Percentiles rank a stretch among this genome's conserved stretches.
These are phyloP conservation scores for Eimeria falciformis DNA, from an alignment of 169 alveolate species.

Conservation along the genomic window DNA sequence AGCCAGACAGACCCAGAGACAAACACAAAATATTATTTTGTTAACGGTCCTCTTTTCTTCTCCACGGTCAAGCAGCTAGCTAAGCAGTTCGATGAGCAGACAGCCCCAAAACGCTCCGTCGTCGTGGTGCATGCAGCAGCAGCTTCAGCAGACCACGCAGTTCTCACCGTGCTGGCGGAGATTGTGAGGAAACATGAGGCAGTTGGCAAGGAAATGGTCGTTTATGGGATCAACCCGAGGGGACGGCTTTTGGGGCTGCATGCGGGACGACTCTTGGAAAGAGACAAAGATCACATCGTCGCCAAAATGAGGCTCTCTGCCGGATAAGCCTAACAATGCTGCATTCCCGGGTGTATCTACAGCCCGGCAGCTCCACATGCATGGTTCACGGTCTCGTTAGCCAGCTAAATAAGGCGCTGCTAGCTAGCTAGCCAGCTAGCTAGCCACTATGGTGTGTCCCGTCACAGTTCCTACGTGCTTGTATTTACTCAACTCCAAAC, in stretches of 20 bases:
- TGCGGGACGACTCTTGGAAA: not conserved
- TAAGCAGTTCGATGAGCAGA: not conserved
- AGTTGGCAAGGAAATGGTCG: not conserved
- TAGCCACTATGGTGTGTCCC: too few species aligned
- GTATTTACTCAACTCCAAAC: too few species aligned
- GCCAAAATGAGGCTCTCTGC: too few species aligned
- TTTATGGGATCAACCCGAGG: not conserved
- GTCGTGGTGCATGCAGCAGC: constrained; percentile 39
- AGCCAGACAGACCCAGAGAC: not conserved
- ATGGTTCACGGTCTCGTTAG: too few species aligned
- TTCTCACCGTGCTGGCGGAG: not conserved
- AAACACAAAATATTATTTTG: constrained; percentile 16
- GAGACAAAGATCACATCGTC: not conserved
- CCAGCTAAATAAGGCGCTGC: too few species aligned
- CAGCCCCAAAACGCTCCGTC: constrained; percentile 2
- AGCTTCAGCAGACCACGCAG: constrained; percentile 3
- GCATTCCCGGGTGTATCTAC: not conserved
- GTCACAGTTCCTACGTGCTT: too few species aligned
- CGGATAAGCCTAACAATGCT: too few species aligned
- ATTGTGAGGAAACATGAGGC: not conserved
- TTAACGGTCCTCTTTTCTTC: constrained; percentile 60
- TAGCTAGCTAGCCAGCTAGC: not conserved
- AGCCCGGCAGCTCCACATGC: too few species aligned
- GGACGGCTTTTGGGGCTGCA: not conserved
- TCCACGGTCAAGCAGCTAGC: constrained; percentile 15